These are phyloP conservation scores for Coprinellus micaceus DNA, from an alignment of 768 basidiomycete species.

Conservation along the genomic window DNA sequence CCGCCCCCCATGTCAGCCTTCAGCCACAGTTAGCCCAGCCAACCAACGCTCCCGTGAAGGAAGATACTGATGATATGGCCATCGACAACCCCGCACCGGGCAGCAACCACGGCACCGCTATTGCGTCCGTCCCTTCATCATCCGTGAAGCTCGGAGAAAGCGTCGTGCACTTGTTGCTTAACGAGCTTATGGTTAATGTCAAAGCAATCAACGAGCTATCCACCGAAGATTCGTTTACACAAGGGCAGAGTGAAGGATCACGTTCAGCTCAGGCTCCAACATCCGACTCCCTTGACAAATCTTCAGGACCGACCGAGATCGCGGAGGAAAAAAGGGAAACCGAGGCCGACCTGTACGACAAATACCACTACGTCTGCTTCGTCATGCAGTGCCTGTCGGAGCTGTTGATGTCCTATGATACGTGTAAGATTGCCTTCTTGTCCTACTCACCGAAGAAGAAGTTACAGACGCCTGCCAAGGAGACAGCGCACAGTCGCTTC, in stretches of 20 bases:
- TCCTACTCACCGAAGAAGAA: constrained; percentile 72
- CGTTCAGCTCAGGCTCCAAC: too few species aligned
- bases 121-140: constrained; percentile 14
- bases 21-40: constrained; percentile 37
- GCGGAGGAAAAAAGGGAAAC: not conserved
- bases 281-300: too few species aligned
- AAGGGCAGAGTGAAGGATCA: too few species aligned
- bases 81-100: constrained; percentile 36
- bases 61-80: constrained; percentile 51
- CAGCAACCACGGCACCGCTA: not conserved
- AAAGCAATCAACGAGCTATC: constrained; percentile 40
- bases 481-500: constrained; percentile 49
- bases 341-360: constrained; percentile 29
- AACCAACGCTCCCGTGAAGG: constrained; percentile 13
- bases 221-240: too few species aligned
- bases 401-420: constrained; percentile 86
- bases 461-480: constrained; percentile 59
- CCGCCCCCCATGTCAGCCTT: constrained; percentile 55
- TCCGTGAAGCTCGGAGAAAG: constrained; percentile 45
- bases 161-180: constrained; percentile 66
- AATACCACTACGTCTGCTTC: constrained; percentile 67
- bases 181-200: constrained; percentile 62
- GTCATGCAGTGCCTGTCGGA: constrained; percentile 91
- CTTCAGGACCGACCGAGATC: too few species aligned
- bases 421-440: constrained; percentile 85